A percentile compares a stretch with the other conserved stretches of the same genome.
These are phyloP conservation scores for Mimosa bimucronata DNA, from an alignment of 306 rosid species.

Conservation along the genomic window DNA sequence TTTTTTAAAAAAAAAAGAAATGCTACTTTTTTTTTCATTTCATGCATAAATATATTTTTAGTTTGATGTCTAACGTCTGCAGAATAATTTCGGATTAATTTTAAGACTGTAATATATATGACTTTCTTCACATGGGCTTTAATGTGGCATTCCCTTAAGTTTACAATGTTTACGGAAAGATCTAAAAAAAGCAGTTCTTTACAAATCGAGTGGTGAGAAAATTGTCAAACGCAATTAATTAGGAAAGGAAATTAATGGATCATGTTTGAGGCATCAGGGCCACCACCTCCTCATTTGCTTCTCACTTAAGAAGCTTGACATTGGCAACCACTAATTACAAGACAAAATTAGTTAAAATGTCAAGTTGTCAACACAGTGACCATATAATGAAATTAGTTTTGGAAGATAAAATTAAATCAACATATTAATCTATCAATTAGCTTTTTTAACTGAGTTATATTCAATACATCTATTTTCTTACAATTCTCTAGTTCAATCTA, in stretches of 20 bases:
- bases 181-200: neutral
- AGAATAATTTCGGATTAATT: no score
- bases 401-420: neutral
- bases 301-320: neutral
- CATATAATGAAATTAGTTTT: neutral
- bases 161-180: no score
- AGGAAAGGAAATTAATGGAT: neutral
- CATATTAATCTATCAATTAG: no score
- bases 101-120: no score
- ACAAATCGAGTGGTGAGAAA: neutral
- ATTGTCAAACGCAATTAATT: neutral
- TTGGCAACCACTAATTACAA: no score
- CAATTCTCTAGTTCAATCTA: neutral
- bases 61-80: no score
- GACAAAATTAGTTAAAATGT: neutral
- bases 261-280: neutral
- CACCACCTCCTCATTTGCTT: neutral
- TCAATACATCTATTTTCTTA: no score
- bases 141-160: neutral
- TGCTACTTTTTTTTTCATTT: no score
- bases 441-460: no score
- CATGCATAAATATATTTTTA: no score
- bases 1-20: no score
- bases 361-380: neutral
- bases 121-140: no score